A percentile compares a stretch with the other conserved stretches of the same genome.
Conservation (phyloP, 805 yeast genomes). For the Ogataea siamensis region DNA sequence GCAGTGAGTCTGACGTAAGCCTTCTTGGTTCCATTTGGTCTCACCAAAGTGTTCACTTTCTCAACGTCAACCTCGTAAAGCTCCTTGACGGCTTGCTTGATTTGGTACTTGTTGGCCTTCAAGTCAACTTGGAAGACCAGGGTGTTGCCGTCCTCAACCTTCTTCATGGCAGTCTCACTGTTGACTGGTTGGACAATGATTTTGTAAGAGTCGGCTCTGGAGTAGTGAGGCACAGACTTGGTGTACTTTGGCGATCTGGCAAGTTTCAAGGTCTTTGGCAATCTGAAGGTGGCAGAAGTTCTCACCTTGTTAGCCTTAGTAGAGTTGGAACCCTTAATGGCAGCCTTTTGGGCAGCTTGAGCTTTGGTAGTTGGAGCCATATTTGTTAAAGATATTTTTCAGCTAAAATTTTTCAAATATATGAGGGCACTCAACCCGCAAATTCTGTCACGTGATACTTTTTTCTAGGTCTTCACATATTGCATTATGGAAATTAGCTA, state of each 20-base stretch:
- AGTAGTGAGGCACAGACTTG: slow-evolving; percentile 95
- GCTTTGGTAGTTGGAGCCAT: slow-evolving; percentile 64
- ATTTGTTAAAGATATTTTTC: slow-evolving; percentile 14
- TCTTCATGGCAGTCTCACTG: slow-evolving; percentile 98
- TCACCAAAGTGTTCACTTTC: slow-evolving; percentile 93
- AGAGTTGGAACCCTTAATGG: slow-evolving; percentile 93
- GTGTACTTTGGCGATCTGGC: slow-evolving; percentile 95
- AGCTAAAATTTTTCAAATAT: slow-evolving; percentile 14
- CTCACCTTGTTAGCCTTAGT: slow-evolving; percentile 90
- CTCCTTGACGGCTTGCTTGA: slow-evolving; percentile 97
- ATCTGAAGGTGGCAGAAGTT: slow-evolving; percentile 92
- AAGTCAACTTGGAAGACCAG: slow-evolving; percentile 97
- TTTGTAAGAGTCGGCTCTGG: slow-evolving; percentile 95
- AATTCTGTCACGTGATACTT: slow-evolving; percentile 8
- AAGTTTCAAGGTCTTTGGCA: slow-evolving; percentile 94
- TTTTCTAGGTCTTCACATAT: no score
- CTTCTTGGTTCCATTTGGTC: slow-evolving; percentile 99
- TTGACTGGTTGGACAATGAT: slow-evolving; percentile 92
- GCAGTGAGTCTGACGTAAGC: slow-evolving; percentile 99
- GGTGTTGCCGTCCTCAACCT: slow-evolving; percentile 99
- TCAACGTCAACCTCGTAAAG: slow-evolving; percentile 94
- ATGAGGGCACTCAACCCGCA: slow-evolving; percentile 10
- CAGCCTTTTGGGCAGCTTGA: slow-evolving; percentile 97
- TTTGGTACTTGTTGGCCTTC: slow-evolving; percentile 97
- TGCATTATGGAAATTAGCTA: no score